Base-by-base conservation (phyloP, 2,329 filamentous ascomycete species). In the Cytospora piceicola region DNA sequence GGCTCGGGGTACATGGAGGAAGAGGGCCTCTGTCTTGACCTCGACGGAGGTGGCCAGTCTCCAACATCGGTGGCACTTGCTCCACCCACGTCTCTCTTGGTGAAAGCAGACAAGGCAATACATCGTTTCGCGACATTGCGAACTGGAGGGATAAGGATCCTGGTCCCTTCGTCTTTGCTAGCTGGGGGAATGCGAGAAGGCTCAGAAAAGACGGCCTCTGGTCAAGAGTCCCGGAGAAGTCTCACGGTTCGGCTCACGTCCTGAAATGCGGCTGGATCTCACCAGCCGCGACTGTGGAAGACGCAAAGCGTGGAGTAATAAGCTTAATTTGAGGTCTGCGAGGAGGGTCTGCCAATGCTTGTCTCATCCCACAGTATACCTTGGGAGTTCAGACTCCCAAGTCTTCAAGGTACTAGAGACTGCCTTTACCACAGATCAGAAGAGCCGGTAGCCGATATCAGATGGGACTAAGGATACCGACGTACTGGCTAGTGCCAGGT, bases 401-500 rank as follows among this genome's bases (percentile, higher is more conserved):
- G 46, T 14, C 46, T 9, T 49, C 8, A 14, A 14, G n/a, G 14
- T 22, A 24, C 9, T 49, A 12, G 22, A 24, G 4, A 4, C 22
- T 49, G 46, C 11, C 42, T 9, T 22, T 3, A 24, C 11, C 24
- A 24, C 46, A 49, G 46, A 24, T 49, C n/a, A 24, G 11, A 49
- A 49, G 36, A 32, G 60, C 63, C 55, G 52, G 34, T 20, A 34
- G 27, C 59, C 46, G 30, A 52, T 65, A 58, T 62, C 58, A 65
- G 63, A 62, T 62, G 53, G 54, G 34, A 57, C 42, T 52, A 39
- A 56, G 9, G 20, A 24, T 52, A 65, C 62, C 55, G 27, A 39
- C 32, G 20, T 2, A 30, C 29, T 54, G 56, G 56, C 24, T 60
- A 32, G 55, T 52, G 32, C 55, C 55, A 64, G 27, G 36, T 55